Evolutionary conservation across 345 rosid species (phyloP).

Genomic region (Syzygium aqueum): DNA sequence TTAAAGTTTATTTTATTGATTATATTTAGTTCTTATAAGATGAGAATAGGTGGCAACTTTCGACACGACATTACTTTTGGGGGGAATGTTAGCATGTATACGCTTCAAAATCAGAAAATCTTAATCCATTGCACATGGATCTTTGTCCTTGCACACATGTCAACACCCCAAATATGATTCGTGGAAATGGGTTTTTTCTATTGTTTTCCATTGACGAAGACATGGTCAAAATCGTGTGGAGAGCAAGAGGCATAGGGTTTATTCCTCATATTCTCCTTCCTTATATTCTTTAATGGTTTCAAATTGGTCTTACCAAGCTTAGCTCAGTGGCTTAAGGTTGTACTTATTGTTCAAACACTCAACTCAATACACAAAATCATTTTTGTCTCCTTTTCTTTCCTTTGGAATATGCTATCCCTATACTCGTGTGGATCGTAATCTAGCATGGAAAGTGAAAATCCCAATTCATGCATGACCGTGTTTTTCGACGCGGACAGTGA

Average conservation of each 20-base stretch:
- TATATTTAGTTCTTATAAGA: not conserved
- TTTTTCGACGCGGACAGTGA: not conserved
- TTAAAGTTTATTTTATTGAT: not conserved
- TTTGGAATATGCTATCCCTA: not conserved
- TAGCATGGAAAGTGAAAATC: not conserved
- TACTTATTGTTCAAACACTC: not conserved
- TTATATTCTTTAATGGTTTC: not conserved
- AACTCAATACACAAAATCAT: not conserved
- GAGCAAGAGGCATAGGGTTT: not conserved
- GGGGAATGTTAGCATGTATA: not conserved
- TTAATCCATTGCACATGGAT: not conserved
- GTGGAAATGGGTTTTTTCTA: not conserved
- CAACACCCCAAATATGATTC: not conserved
- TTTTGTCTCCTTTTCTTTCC: not conserved
- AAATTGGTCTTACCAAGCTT: not conserved
- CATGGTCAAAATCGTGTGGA: not conserved
- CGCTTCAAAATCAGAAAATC: not conserved
- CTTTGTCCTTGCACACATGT: not conserved
- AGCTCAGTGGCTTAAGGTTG: not conserved
- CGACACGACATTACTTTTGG: not conserved
- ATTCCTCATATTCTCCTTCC: not conserved
- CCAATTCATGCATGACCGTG: not conserved
- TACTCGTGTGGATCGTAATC: not conserved
- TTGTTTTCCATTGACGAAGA: not conserved
- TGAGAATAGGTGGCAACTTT: not conserved